These are phyloP conservation scores for Oidiodendron maius DNA, from an alignment of 495 filamentous ascomycete species.

Conservation along the genomic window DNA sequence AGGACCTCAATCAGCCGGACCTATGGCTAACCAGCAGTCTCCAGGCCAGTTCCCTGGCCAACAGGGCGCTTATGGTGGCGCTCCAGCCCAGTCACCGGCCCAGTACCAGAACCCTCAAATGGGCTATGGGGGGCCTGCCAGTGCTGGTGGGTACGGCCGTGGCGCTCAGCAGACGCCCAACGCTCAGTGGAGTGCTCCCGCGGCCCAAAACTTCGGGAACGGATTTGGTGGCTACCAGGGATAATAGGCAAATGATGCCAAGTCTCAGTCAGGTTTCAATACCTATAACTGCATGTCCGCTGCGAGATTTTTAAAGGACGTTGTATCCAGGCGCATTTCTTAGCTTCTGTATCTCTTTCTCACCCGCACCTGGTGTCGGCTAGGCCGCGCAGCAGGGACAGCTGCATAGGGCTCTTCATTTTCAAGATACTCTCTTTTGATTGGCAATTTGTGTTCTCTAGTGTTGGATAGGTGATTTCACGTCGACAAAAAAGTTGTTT, in stretches of 20 bases:
- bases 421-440: conserved; percentile 16
- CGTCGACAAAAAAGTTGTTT: conserved; percentile 24
- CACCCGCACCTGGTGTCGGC: conserved; percentile 4
- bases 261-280: no score
- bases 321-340: conserved; percentile 7
- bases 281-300: no score
- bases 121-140: conserved; percentile 45
- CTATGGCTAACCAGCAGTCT: conserved; percentile 44
- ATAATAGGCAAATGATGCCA: conserved; percentile 27
- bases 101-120: conserved; percentile 35
- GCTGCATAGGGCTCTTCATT: conserved; percentile 19
- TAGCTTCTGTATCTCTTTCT: conserved; percentile 12
- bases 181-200: conserved; percentile 66
- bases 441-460: conserved; percentile 18
- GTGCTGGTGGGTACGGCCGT: conserved; percentile 77
- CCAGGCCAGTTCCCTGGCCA: conserved; percentile 59
- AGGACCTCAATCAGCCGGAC: conserved; percentile 35
- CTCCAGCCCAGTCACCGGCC: conserved; percentile 47
- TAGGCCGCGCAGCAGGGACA: conserved; percentile 16
- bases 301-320: not conserved
- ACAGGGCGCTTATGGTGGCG: conserved; percentile 54
- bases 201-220: conserved; percentile 52
- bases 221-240: conserved; percentile 57
- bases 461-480: conserved; percentile 21
- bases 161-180: conserved; percentile 64